Percentiles rank a stretch among this genome's conserved stretches.
phyloP scores from a whole-genome alignment of 352 stramenopile genomes.

The Peronospora belbahrii region DNA sequence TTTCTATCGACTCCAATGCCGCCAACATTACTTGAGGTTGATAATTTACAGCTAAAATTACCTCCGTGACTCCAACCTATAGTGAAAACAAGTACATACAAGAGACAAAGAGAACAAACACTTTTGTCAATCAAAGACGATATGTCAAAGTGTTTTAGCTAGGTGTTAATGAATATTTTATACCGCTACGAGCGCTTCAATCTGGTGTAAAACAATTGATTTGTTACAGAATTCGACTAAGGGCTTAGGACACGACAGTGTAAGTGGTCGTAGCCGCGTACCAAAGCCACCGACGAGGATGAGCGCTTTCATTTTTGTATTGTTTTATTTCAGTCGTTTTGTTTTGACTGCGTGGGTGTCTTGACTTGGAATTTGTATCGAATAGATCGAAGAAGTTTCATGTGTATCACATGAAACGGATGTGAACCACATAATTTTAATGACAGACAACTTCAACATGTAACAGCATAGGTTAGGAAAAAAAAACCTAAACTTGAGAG shows the following conservation, averaged over 20 bases:
- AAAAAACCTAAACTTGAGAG: too few species aligned
- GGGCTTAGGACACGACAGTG: conserved; percentile 85
- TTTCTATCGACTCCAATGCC: conserved; percentile 70
- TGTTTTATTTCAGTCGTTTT: neutral
- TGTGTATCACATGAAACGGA: neutral
- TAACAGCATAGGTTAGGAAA: too few species aligned
- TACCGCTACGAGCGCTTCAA: conserved; percentile 79
- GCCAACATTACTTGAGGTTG: conserved; percentile 85
- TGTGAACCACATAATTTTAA: neutral
- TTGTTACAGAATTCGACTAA: conserved; percentile 91
- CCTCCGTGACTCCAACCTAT: conserved; percentile 82
- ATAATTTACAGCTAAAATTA: conserved; percentile 87
- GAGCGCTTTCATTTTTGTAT: conserved; percentile 84
- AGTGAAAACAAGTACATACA: neutral
- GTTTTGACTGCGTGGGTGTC: neutral
- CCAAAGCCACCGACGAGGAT: conserved; percentile 88
- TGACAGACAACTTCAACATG: too few species aligned
- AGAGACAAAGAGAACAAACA: conserved; percentile 1
- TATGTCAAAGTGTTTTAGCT: too few species aligned
- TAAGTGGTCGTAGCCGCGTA: conserved; percentile 84
- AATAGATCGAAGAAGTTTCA: neutral
- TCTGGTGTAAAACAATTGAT: conserved; percentile 85
- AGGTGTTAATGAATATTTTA: too few species aligned
- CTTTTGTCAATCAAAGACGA: neutral
- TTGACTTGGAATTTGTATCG: neutral